Evolutionary conservation across 2,329 filamentous ascomycete genomes (phyloP).

Genomic region (Beauveria varroae): DNA sequence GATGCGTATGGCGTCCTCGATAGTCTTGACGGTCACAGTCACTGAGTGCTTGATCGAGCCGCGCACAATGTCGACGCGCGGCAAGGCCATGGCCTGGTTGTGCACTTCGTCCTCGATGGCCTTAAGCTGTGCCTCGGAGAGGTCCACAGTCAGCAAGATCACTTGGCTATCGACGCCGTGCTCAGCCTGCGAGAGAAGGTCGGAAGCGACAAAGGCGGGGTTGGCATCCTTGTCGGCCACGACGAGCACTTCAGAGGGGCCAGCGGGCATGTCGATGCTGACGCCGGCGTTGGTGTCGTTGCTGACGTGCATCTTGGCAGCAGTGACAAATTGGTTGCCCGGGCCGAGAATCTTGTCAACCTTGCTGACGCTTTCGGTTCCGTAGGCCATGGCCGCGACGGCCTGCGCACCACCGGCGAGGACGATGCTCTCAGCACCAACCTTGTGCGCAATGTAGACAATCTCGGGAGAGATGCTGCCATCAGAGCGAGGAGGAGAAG

Average conservation of each 20-base stretch:
- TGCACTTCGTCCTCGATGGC: constrained; percentile 92
- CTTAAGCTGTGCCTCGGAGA: constrained; percentile 62
- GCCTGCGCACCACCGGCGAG: constrained; percentile 93
- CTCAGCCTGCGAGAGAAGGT: constrained; percentile 91
- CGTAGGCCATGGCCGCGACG: constrained; percentile 93
- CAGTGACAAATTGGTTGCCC: constrained; percentile 97
- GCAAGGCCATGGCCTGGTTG: constrained; percentile 75
- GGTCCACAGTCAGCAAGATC: constrained; percentile 76
- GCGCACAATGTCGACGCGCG: constrained; percentile 85
- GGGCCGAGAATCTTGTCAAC: constrained; percentile 98
- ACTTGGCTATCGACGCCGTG: constrained; percentile 96
- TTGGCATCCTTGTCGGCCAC: constrained; percentile 83
- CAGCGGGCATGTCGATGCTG: constrained; percentile 97
- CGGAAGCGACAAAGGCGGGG: constrained; percentile 90
- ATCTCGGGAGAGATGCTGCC: constrained; percentile 93
- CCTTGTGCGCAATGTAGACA: constrained; percentile 94
- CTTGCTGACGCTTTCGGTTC: constrained; percentile 87
- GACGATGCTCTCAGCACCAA: constrained; percentile 92
- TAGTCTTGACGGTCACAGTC: constrained; percentile 65
- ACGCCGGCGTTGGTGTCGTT: constrained; percentile 96
- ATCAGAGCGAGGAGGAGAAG: constrained; percentile 82
- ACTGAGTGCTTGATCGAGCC: constrained; percentile 88
- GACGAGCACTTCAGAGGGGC: constrained; percentile 94
- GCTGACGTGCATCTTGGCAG: constrained; percentile 95
- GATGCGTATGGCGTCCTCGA: constrained; percentile 67